Conservation (phyloP, 225 moss, liverwort and hornwort species). For the Thuidium tamariscinum region DNA sequence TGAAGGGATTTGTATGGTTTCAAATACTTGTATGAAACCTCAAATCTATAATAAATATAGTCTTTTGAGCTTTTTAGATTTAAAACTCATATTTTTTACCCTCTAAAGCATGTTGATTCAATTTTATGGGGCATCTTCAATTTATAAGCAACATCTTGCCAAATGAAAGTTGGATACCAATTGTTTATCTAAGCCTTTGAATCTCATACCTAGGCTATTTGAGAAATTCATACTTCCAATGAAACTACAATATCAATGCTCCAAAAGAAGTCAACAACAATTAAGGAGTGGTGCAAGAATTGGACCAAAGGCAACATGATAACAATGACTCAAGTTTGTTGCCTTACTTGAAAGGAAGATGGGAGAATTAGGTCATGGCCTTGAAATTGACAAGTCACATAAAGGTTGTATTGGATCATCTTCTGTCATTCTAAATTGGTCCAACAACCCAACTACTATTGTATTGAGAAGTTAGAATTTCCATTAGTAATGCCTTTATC, state of each 20-base stretch:
- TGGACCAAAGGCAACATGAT: neutral
- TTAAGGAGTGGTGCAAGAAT: neutral
- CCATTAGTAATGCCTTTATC: neutral
- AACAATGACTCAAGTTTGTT: fast-evolving
- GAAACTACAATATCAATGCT: neutral
- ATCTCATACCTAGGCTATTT: neutral
- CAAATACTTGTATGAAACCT: neutral
- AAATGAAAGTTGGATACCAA: neutral
- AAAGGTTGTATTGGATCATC: neutral
- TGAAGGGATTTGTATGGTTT: neutral
- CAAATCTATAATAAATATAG: neutral
- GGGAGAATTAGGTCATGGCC: fast-evolving
- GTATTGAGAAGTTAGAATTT: neutral
- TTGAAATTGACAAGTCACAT: neutral
- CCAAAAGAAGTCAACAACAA: neutral
- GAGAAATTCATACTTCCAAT: neutral
- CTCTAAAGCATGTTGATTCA: neutral
- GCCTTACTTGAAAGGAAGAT: neutral
- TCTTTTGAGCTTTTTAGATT: neutral
- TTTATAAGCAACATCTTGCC: neutral
- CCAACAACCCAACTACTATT: neutral
- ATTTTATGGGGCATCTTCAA: neutral
- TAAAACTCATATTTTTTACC: neutral
- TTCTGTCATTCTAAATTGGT: neutral
- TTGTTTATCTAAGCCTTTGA: neutral